These are phyloP conservation scores for Coemansia umbellata DNA, from an alignment of 192 early-diverging fungal species.

Conservation along the genomic window DNA sequence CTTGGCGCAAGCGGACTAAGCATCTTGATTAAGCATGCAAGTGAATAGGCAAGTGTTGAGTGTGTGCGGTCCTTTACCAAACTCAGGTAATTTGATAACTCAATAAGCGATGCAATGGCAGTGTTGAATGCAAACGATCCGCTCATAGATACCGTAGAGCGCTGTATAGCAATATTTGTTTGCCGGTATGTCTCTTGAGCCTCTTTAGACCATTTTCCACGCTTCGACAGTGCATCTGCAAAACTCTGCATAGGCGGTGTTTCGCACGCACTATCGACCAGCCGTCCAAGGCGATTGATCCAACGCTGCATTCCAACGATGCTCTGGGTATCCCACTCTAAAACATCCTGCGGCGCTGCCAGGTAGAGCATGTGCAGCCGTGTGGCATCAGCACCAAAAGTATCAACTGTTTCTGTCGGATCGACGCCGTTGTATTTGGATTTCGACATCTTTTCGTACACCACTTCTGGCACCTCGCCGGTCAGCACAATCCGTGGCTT, in stretches of 20 bases:
- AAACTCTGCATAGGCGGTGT: slow-evolving; percentile 53
- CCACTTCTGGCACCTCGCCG: slow-evolving; percentile 53
- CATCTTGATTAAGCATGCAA: slow-evolving; percentile 63
- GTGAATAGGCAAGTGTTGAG: slow-evolving; percentile 53
- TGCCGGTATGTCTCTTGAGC: slow-evolving; percentile 32
- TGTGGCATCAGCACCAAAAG: slow-evolving; percentile 78
- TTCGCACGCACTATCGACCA: slow-evolving; percentile 48
- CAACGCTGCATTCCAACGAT: slow-evolving; percentile 93
- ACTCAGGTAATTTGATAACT: slow-evolving; percentile 60
- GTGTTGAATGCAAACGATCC: slow-evolving; percentile 70
- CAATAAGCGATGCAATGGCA: slow-evolving; percentile 80
- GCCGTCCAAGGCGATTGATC: slow-evolving; percentile 58
- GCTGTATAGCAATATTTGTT: slow-evolving; percentile 34
- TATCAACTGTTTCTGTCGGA: slow-evolving; percentile 55
- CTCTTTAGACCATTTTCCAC: slow-evolving; percentile 20
- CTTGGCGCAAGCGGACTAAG: slow-evolving; percentile 69
- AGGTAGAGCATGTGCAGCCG: slow-evolving; percentile 82
- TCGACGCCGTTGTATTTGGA: slow-evolving; percentile 94
- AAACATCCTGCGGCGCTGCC: slow-evolving; percentile 82
- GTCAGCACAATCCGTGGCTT: slow-evolving; percentile 62
- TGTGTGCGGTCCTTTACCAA: slow-evolving; percentile 18
- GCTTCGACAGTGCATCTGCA: slow-evolving; percentile 23
- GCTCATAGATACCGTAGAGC: slow-evolving; percentile 42
- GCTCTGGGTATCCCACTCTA: slow-evolving; percentile 88
- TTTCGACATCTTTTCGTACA: slow-evolving; percentile 96